Evolutionary conservation across 805 yeast genomes (phyloP), one percentile per base, ranked within the genome.

Genomic region (Kodamaea kaohsiungensis): DNA sequence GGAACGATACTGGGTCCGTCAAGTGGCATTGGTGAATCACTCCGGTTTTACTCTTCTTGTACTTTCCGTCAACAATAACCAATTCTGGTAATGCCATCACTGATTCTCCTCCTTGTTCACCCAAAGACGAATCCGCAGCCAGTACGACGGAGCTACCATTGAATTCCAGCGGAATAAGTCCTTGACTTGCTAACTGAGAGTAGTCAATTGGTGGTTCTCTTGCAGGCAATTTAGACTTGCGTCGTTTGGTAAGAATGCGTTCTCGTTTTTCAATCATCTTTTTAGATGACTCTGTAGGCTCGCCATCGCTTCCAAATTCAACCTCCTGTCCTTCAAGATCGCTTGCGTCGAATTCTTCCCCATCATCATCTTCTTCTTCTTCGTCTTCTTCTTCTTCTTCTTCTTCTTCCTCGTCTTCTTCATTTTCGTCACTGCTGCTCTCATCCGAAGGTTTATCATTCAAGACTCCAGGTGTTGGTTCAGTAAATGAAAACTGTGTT

Each of bases 21-120:
- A 72, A 62, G 56, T 71, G 74, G 57, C 80, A 76, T 58, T 75
- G 79, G 56, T 76, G 79, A n/a, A 71, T 70, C 0, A 65, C 72
- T 10, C 70, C 70, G 1, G 66, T 56, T 39, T 61, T 60, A 46
- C 49, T 53, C 49, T 58, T 61, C 43, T 62, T 63, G 33, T 43
- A 43, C 35, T 49, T 48, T 16, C 53, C 61, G 19, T 58, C 61
- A 12, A 51, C 49, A 46, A 51, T 39, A 37, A 51, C 54, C 42
- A 51, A 46, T 27, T 51, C 49, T 2, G 54, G 54, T 9, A 51
- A 39, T 1, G 54, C 50, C 54, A 51, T 46, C 6, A 51, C 54
- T 3, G 54, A 18, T 13, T 51, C 54, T 8, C 46, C 47, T 7
- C 25, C 10, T 1, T 37, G 42, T 6, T 48, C 51, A 9, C 19